phyloP scores from a whole-genome alignment of 305 asterid species.

The Ilex paraguariensis region DNA sequence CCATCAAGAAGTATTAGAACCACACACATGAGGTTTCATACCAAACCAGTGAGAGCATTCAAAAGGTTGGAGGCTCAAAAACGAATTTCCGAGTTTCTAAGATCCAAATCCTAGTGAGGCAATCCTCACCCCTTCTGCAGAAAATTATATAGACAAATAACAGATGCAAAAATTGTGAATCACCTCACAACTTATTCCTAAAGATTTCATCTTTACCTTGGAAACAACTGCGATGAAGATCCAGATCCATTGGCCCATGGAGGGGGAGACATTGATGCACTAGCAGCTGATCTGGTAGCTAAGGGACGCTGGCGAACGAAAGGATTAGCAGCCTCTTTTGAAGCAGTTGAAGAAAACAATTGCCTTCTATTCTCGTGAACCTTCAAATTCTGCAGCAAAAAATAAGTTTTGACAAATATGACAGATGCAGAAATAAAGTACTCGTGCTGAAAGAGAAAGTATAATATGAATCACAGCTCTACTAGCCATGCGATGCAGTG shows the following conservation, averaged over 20 bases:
- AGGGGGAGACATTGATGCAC: slow-evolving; percentile 17
- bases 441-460: background rate
- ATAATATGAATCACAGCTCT: background rate
- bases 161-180: too few species aligned
- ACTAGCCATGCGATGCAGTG: slow-evolving; percentile 2
- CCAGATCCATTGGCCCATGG: slow-evolving; percentile 30
- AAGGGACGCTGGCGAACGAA: slow-evolving; percentile 6
- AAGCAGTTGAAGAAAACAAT: slow-evolving; percentile 55
- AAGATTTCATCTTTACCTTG: slow-evolving; percentile 22
- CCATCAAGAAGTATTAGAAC: too few species aligned
- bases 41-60: too few species aligned
- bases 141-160: too few species aligned
- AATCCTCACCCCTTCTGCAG: too few species aligned
- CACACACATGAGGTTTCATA: too few species aligned
- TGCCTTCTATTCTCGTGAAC: slow-evolving; percentile 87
- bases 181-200: background rate
- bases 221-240: slow-evolving; percentile 36
- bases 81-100: too few species aligned
- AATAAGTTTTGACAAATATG: slow-evolving; percentile 2
- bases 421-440: background rate
- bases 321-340: slow-evolving; percentile 13
- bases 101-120: too few species aligned
- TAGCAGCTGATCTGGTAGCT: slow-evolving; percentile 15
- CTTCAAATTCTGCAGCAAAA: slow-evolving; percentile 62
- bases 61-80: too few species aligned